Percentiles rank a stretch among this genome's conserved stretches.
phyloP scores from a whole-genome alignment of 2,329 filamentous ascomycete genomes.

The Fusarium cicatricum region DNA sequence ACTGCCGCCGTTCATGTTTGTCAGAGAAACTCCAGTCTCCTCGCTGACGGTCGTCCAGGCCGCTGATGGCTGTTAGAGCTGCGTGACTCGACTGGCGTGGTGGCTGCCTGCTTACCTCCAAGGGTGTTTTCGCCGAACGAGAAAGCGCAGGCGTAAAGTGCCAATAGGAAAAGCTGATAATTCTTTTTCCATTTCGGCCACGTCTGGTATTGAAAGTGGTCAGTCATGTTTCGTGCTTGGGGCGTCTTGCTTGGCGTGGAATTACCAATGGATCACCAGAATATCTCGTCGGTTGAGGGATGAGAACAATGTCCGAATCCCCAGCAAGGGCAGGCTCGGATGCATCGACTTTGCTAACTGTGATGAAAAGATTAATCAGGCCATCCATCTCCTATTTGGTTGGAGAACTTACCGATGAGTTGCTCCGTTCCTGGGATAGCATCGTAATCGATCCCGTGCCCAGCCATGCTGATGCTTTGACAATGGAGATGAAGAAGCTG shows the following conservation, averaged over 20 bases:
- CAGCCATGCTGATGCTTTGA: not conserved
- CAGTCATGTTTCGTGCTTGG: not conserved
- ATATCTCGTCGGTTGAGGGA: not conserved
- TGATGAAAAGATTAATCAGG: too few relatives aligned
- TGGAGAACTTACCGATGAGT: not conserved
- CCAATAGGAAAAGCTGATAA: constrained; percentile 4
- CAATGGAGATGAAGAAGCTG: too few relatives aligned
- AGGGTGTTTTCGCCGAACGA: constrained; percentile 8
- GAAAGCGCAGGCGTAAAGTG: constrained; percentile 6
- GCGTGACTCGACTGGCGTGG: not conserved
- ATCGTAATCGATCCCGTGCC: not conserved
- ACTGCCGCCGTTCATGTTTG: constrained; percentile 12
- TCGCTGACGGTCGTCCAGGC: constrained; percentile 6
- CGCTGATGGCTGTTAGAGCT: not conserved
- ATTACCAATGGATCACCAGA: constrained; percentile 1
- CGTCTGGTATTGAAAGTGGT: not conserved
- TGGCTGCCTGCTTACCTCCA: not conserved
- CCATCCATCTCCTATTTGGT: too few relatives aligned
- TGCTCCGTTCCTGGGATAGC: constrained; percentile 5
- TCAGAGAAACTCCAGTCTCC: constrained; percentile 1
- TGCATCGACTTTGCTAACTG: not conserved
- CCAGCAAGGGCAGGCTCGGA: not conserved
- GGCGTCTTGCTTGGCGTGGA: not conserved
- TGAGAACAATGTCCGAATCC: constrained; percentile 1
- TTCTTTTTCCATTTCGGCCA: constrained; percentile 13